phyloP scores from a whole-genome alignment of 108 stramenopile genomes.

The Nitzschia sp. region DNA sequence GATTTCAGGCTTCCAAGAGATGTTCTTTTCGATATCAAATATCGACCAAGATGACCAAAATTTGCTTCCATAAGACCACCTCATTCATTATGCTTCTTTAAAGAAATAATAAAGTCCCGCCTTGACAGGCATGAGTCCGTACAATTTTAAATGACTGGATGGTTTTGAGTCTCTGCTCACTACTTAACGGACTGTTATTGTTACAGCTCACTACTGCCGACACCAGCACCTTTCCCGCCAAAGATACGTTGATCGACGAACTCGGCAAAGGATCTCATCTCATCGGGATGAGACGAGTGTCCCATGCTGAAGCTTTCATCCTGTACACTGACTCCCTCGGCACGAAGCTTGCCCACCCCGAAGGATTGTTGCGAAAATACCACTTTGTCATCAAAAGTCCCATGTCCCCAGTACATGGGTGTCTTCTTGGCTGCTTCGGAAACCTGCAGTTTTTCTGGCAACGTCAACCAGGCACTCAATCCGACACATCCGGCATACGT shows the following conservation, averaged over 20 bases:
- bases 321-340: constrained; percentile 41
- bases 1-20: too few species aligned
- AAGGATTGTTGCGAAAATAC: constrained; percentile 76
- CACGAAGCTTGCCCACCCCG: constrained; percentile 59
- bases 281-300: constrained; percentile 64
- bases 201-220: constrained; percentile 6
- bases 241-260: constrained; percentile 64
- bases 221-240: constrained; percentile 12
- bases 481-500: constrained; percentile 74
- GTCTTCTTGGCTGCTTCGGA: constrained; percentile 47
- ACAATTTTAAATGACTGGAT: too few species aligned
- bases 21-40: too few species aligned
- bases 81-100: too few species aligned
- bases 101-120: too few species aligned
- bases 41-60: too few species aligned
- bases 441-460: constrained; percentile 59
- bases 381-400: constrained; percentile 80
- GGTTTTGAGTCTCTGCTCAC: too few species aligned
- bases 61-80: too few species aligned
- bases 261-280: constrained; percentile 70
- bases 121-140: too few species aligned
- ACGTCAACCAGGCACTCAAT: constrained; percentile 74
- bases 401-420: constrained; percentile 87
- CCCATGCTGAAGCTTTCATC: constrained; percentile 65
- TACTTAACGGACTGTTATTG: too few species aligned